phyloP scores from a whole-genome alignment of 345 rosid species.

The Rhizophora apiculata region DNA sequence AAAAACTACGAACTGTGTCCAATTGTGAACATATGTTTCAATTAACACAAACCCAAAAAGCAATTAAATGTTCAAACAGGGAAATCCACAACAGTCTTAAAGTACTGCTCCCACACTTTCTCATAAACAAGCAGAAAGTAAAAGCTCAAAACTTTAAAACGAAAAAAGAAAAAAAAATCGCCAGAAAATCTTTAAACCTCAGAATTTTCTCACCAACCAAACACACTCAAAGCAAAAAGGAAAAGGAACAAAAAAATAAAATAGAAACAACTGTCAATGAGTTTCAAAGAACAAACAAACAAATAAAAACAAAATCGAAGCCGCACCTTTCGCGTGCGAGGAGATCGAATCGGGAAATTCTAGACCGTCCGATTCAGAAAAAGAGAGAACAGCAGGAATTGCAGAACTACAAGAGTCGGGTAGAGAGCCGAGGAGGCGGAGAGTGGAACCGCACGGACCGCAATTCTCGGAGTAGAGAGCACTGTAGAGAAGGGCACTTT shows the following conservation, averaged over 20 bases:
- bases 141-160: constrained; percentile 8
- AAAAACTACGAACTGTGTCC: too few species aligned
- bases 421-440: too few species aligned
- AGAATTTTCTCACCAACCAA: constrained; percentile 5
- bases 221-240: background rate
- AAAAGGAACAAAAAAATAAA: background rate
- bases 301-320: too few species aligned
- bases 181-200: background rate
- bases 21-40: too few species aligned
- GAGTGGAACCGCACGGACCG: constrained; percentile 21
- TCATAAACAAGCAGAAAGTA: constrained; percentile 2
- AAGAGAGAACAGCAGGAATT: background rate
- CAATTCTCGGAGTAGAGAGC: constrained; percentile 16
- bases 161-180: background rate
- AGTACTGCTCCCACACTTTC: constrained; percentile 1
- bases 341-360: constrained; percentile 15
- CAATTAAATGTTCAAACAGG: too few species aligned
- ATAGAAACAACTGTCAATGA: too few species aligned
- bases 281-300: too few species aligned
- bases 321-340: too few species aligned
- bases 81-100: too few species aligned
- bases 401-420: background rate
- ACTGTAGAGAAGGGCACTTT: constrained; percentile 8
- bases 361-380: constrained; percentile 9
- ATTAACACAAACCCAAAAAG: too few species aligned